Conservation (phyloP, 1,139 yeast species). For the Blastobotrys persicus region DNA sequence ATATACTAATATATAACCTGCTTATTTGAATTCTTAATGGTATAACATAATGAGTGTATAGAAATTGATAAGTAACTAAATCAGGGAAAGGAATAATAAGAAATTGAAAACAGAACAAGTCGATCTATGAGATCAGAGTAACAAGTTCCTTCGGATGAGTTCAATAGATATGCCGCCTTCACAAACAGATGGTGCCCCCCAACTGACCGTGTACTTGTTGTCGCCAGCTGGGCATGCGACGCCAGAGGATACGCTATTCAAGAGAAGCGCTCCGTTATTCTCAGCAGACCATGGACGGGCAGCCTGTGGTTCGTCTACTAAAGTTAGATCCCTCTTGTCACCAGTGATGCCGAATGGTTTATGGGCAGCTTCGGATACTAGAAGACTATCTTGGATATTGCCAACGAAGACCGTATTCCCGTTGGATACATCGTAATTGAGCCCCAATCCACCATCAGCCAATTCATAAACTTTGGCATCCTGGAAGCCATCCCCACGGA, state of each 20-base stretch:
- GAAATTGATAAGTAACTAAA: constrained; percentile 94
- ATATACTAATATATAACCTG: constrained; percentile 90
- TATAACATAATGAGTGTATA: too few relatives aligned
- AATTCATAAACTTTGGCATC: background rate
- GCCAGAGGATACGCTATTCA: constrained; percentile 10
- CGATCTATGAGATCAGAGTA: background rate
- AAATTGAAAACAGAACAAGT: background rate
- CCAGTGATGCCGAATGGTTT: background rate
- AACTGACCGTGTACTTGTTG: background rate
- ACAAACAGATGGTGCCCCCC: constrained; percentile 3
- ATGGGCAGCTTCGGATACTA: background rate
- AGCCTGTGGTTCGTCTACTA: background rate
- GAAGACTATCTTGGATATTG: background rate
- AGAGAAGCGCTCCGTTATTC: constrained; percentile 2
- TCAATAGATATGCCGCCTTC: background rate
- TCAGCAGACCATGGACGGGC: constrained; percentile 9
- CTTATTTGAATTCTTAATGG: constrained; percentile 95
- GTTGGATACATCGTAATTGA: background rate
- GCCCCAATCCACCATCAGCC: background rate
- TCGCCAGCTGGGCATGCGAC: constrained; percentile 12
- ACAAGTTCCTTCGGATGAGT: background rate
- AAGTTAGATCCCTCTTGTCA: background rate
- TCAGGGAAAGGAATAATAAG: constrained; percentile 41
- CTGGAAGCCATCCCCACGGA: background rate
- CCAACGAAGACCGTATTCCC: background rate